These are phyloP conservation scores for Venturia asperata DNA, from an alignment of 2,329 filamentous ascomycete species.

Conservation along the genomic window DNA sequence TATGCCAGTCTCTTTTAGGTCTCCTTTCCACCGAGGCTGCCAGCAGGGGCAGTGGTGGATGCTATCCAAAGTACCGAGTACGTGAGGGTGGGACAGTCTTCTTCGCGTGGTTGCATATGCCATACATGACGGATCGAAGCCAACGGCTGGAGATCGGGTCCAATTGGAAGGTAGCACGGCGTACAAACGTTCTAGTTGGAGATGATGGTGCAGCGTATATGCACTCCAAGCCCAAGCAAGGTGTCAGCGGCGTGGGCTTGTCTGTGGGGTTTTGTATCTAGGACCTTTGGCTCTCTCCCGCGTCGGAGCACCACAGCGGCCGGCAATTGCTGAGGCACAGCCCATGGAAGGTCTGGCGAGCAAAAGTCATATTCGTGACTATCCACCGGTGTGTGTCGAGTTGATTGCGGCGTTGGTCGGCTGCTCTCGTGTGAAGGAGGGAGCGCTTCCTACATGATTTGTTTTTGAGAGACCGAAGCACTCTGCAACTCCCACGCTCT, in stretches of 20 bases:
- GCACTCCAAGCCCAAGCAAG: not conserved
- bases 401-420: conserved; percentile 10
- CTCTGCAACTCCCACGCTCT: not conserved
- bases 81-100: not conserved
- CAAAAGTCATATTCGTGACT: not conserved
- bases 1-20: not conserved
- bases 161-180: not conserved
- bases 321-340: not conserved
- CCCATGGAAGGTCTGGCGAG: not conserved
- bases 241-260: not conserved
- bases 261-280: not conserved
- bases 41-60: not conserved
- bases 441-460: not conserved
- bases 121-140: not conserved
- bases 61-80: not conserved
- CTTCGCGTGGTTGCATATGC: not conserved
- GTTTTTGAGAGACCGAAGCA: conserved; percentile 1
- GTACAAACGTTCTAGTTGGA: not conserved
- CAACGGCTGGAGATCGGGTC: not conserved
- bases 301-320: not conserved
- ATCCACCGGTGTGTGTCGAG: not conserved
- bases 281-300: not conserved
- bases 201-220: conserved; percentile 9
- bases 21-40: conserved; percentile 8
- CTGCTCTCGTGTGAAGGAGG: conserved; percentile 6